Base-by-base conservation (phyloP, 345 rosid species). In the Capsella bursapastoris region DNA sequence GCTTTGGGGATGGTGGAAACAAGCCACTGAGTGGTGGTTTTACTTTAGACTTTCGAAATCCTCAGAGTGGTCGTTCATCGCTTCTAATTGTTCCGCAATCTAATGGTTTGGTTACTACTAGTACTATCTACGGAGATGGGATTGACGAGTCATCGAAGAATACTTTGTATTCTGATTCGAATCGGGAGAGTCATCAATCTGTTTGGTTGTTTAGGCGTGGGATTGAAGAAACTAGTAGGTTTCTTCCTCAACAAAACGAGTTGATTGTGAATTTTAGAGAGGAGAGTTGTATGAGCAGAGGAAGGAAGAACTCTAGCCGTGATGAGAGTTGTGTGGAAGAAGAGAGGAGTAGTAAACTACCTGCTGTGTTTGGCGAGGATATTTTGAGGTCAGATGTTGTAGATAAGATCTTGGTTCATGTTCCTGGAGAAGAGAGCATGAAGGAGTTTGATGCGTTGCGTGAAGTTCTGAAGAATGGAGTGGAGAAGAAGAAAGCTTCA, bases 131-230 rank as follows among this genome's bases (percentile, higher is more conserved):
- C 44, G 83, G 77, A 29, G 87, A 88, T 76, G 85, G 85, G 48
- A 52, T 76, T 40, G 81, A 82, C 29, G 87, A 90, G 56, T 89
- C 90, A 34, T 87, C 90, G 0, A 77, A 68, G 1, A 77, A 61
- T 8, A 79, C 83, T 80, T 66, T 75, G 38, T 75, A 81, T 74
- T 80, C 66, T 44, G 85, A 83, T 71, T 82, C 69, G 71, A 79
- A 65, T 51, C 37, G 80, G 2, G 91, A 84, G 78, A 85, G 71
- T 74, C 84, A 81, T 67, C 87, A 81, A 74, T 88, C 92, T 32
- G 81, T 89, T 79, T 86, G 82, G 81, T 88, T 86, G 78, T 93
- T 93, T 78, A 82, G 70, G 73, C 84, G 84, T 67, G 98, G 91
- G 70, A 84, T 85, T 74, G 91, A 91, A 78, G 97, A 91, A 84